Evolutionary conservation across 108 stramenopile genomes (phyloP).

Genomic region (Fistulifera solaris): DNA sequence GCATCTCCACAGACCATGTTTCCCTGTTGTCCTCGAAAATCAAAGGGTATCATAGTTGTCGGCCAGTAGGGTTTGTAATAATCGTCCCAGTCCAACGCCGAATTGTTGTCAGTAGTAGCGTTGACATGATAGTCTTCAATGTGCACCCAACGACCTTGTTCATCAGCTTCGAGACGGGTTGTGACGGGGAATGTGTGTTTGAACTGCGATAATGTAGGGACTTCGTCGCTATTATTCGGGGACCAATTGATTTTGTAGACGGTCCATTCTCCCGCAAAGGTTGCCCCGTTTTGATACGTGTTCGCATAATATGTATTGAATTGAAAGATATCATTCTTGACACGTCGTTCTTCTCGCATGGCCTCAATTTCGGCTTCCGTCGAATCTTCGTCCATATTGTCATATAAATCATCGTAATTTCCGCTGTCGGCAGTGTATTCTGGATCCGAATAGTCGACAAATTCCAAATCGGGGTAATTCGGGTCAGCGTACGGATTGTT

Average conservation of each 20-base stretch:
- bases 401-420: conserved; percentile 39
- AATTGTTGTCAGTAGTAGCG: conserved; percentile 14
- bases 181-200: conserved; percentile 14
- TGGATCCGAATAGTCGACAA: conserved; percentile 77
- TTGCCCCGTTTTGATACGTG: conserved; percentile 46
- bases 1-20: conserved; percentile 84
- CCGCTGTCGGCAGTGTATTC: conserved; percentile 62
- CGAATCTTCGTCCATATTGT: conserved; percentile 9
- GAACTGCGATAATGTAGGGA: conserved; percentile 6
- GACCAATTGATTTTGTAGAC: conserved; percentile 45
- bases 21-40: conserved; percentile 80
- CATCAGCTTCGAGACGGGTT: not conserved
- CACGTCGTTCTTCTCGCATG: conserved; percentile 78
- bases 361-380: conserved; percentile 71
- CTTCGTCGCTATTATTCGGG: conserved; percentile 1
- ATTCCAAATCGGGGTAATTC: conserved; percentile 79
- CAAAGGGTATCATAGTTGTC: conserved; percentile 31
- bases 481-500: conserved; percentile 43
- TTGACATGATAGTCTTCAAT: conserved; percentile 41
- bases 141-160: conserved; percentile 53
- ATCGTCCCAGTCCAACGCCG: conserved; percentile 25
- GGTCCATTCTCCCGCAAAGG: conserved; percentile 77
- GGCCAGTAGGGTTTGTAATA: conserved; percentile 38
- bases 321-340: conserved; percentile 78
- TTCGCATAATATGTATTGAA: conserved; percentile 78